Evolutionary conservation across 768 basidiomycete genomes (phyloP), one percentile per base, ranked within the genome.

Genomic region (Fomitopsis serialis): DNA sequence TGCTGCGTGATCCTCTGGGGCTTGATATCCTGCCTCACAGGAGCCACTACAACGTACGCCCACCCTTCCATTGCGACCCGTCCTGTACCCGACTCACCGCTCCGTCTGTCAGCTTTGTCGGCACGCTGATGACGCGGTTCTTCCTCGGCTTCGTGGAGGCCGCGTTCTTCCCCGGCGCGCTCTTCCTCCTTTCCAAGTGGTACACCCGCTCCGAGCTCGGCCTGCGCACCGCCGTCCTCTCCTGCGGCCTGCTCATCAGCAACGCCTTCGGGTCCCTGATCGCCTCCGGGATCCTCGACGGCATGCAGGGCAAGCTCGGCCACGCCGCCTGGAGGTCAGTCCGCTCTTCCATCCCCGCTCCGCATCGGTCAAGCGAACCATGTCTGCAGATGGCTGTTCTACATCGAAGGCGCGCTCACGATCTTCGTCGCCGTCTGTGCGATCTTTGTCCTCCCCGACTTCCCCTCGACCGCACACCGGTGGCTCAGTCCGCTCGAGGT

Each of bases 251-350:
- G 60, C 72, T 92, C 25, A 82, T 91, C 49, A 83, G 81, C 51
- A 93, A 92, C 72, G 90, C 89, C 0, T 90, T 92, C 64, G 89
- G 90, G 3, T 78, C 87, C 2, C 71, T 92, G 12, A 79, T 92
- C 48, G 88, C 89, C 11, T 86, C 87, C 27, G 84, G 80, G 1
- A 87, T 92, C 49, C 77, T 92, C 17, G 75, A 79, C 58, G 70
- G 72, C 12, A 89, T 92, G 85, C 78, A 89, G 37, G 85, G 84
- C 6, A 74, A 74, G 51, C 70, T 81, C 15, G 89, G 89, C 0
- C 72, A 78, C 53, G 75, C 84, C 10, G 86, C 85, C 0, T 93
- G 90, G 90, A 73, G 29, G 29, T 32, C 11, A 32, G 11, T 11
- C 6, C 29, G 11, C 29, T 11, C 11, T 11, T 5, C 29, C 29